Evolutionary conservation across 345 rosid species (phyloP), one percentile per base, ranked within the genome.

Genomic region (Cardiospermum halicacabum): DNA sequence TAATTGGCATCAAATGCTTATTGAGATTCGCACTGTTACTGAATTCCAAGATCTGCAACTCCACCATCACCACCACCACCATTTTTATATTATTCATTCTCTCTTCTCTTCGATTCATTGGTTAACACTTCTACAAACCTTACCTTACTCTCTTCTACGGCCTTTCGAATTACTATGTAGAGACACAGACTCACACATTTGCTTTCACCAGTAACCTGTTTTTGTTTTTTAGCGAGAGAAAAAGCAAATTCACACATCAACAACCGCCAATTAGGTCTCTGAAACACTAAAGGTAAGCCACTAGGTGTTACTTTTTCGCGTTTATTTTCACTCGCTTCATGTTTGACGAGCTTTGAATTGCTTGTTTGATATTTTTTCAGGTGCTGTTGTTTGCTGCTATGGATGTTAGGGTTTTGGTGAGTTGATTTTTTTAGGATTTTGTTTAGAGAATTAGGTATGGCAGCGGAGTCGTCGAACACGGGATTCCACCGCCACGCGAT

Each of bases 1-100:
- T 72, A 72, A 78, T 81, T 74, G 80, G 89, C 86, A 85, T 85
- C 86, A 76, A 89, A 89, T 89, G 85, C 91, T 72, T 70, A 78
- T 75, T 62, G 91, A 87, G 93, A 85, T 79, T 77, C 88, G 81
- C 86, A 85, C 85, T 79, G 78, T 77, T 82, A 58, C 78, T 75
- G 77, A 87, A 83, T 78, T 83, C 83, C 91, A 82, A 83, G 80
- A 76, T 76, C 78, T 73, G 77, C 72, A 75, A 57, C 51, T 71
- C n/a, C 69, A 53, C 73, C 73, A 9, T n/a, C n/a, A n/a, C n/a
- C n/a, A n/a, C n/a, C n/a, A n/a, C n/a, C n/a, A n/a, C n/a, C n/a
- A 66, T 67, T 55, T 61, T 68, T 68, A 66, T 65, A 48, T 67
- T 43, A 9, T 48, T 7, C 26, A 26, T 47, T 47, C 7, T n/a